Percentiles rank a stretch among this genome's conserved stretches.
phyloP scores from a whole-genome alignment of 1,139 yeast genomes.

The Yamadazyma sp. region DNA sequence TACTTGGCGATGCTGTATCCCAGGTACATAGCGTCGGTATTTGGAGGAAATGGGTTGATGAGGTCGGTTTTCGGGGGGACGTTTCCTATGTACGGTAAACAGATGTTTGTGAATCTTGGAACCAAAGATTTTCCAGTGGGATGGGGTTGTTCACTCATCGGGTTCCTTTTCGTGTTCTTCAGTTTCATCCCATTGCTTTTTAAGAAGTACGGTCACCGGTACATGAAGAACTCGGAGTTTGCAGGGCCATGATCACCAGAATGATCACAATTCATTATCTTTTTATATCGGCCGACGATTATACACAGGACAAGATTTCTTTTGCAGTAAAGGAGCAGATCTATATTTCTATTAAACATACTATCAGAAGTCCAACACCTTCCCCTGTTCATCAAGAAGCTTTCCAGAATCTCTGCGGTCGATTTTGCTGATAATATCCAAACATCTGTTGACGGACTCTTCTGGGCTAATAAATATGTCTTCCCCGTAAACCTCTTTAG shows the following conservation, averaged over 20 bases:
- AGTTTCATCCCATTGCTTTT: constrained; percentile 12
- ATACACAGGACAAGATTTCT: too few relatives aligned
- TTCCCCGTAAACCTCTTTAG: constrained; percentile 2
- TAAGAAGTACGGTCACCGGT: not conserved
- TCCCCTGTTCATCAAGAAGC: constrained; percentile 5
- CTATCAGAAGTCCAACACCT: not conserved
- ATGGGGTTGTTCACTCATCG: constrained; percentile 65
- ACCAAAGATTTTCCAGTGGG: constrained; percentile 46
- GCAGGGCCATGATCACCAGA: too few relatives aligned
- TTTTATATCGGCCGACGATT: too few relatives aligned
- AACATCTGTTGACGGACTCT: constrained; percentile 1
- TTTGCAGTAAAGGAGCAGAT: too few relatives aligned
- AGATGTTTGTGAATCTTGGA: constrained; percentile 45
- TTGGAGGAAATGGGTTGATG: constrained; percentile 30
- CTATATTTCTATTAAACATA: too few relatives aligned
- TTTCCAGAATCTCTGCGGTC: constrained; percentile 5
- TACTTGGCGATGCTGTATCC: constrained; percentile 66
- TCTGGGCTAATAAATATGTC: constrained; percentile 5
- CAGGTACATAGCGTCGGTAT: constrained; percentile 29
- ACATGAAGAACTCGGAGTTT: not conserved
- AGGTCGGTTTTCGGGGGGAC: constrained; percentile 29
- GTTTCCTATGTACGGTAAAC: constrained; percentile 34
- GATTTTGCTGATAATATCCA: not conserved
- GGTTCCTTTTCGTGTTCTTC: constrained; percentile 62
- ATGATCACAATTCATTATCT: too few relatives aligned